Evolutionary conservation across 768 basidiomycete species (phyloP), one percentile per base, ranked within the genome.

Genomic region (Chalciporus pseudorubinellus): DNA sequence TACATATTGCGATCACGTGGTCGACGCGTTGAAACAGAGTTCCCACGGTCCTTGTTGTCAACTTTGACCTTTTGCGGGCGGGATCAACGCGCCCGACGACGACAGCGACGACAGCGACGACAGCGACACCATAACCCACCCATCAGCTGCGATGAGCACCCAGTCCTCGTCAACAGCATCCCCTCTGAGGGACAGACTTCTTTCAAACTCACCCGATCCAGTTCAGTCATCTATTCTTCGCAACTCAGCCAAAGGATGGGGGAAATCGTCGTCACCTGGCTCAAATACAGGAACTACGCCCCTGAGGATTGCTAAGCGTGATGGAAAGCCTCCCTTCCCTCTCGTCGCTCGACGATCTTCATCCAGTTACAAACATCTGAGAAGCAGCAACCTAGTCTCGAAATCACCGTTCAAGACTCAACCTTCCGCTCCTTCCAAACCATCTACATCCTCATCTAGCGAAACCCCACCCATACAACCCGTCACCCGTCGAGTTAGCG

Each of bases 321-420:
- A 86, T n/a, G 61, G 61, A 28, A 70, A 56, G 40, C 62, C 72
- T 5, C 72, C 73, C 19, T 77, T 72, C 41, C 73, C 81, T 40
- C 67, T 71, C n/a, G 69, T 90, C 40, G 82, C 84, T 43, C 82
- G 90, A 28, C 79, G 90, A 39, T 77, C 81, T 14, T 90, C 88
- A 8, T 85, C 83, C 38, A 90, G 87, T 68, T 92, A 85, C 71
- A 85, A 80, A 57, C 89, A 89, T 68, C 78, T 92, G 57, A 79
- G 78, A 60, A 84, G 74, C 59, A 89, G 84, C 65, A 84, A 86
- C 63, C 83, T 92, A 50, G 91, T 93, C 16, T 84, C 86, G 24
- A 91, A 91, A 59, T 93, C 91, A 11, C 90, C 90, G 10, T 93
- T 93, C 74, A 88, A 87, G 60, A 81, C 80, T 3, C 81, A 83